Base-by-base conservation (phyloP, 2,329 filamentous ascomycete species). In the Hypoxylon sp. region DNA sequence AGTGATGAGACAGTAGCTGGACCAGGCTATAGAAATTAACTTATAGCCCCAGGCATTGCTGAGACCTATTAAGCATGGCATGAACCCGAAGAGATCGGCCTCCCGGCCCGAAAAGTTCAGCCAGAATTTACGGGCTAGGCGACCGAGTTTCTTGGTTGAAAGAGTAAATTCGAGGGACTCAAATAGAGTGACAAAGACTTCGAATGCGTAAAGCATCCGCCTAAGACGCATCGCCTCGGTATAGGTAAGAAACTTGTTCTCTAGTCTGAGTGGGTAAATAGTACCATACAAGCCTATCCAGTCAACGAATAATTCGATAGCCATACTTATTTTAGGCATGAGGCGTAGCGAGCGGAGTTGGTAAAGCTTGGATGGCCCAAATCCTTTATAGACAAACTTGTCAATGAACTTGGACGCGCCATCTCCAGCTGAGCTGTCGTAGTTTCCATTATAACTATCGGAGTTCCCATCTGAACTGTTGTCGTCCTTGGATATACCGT, bases 181-280 rank as follows among this genome's bases (percentile, higher is more conserved):
- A 15, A 46, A 44, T 22, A 24, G 26, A 20, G 4, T 48, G 19
- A 28, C 4, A 5, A 8, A 24, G 8, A 28, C 10, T 15, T 65
- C 57, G 1, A 53, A 6, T n/a, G 48, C 30, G 19, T 57, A 65
- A 6, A 65, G 11, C 6, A 56, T n/a, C 41, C 57, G 32, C 15
- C 43, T 53, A 11, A 51, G 34, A 13, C 52, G 63, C 2, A 48
- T 26, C 1, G 19, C 19, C n/a, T 66, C 63, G 10, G 59, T 66
- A 13, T 11, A 3, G 0, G 59, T 66, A 20, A 54, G 52, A 4
- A 6, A 10, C 37, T 37, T 53, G 4, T 30, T 15, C 5, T 19
- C 26, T 8, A 57, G 10, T 15, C n/a, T 48, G 7, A 54, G 15
- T 0, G 59, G 56, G 20, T 56, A 63, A 1, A 48, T 13, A 1